These are phyloP conservation scores for Sclerotinia subarctica DNA, from an alignment of 2,329 filamentous ascomycete genomes.

Conservation along the genomic window DNA sequence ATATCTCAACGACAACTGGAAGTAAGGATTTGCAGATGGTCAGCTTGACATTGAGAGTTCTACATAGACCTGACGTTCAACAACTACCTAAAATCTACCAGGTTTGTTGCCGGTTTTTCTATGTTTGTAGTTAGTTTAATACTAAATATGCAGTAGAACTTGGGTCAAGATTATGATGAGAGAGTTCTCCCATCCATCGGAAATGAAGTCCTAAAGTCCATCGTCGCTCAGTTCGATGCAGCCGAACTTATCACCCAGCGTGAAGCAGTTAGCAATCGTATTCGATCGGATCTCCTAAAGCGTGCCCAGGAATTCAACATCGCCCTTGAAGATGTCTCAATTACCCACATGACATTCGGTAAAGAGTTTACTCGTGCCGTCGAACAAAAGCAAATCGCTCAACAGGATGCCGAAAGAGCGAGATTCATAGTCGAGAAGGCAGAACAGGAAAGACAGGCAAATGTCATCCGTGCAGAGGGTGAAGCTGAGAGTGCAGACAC, in stretches of 20 bases:
- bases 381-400: constrained; percentile 99
- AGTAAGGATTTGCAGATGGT: constrained; percentile 99
- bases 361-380: constrained; percentile 98
- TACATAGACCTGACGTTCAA: constrained; percentile 92
- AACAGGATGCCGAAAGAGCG: constrained; percentile 96
- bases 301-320: constrained; percentile 98
- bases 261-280: constrained; percentile 93
- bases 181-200: constrained; percentile 96
- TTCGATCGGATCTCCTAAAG: constrained; percentile 86
- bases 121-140: neutral
- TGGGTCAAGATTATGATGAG: constrained; percentile 98
- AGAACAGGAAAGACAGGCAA: constrained; percentile 97
- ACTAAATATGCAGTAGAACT: constrained; percentile 58
- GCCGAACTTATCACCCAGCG: constrained; percentile 98
- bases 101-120: constrained; percentile 51
- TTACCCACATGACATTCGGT: constrained; percentile 99
- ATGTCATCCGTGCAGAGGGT: constrained; percentile 96
- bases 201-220: constrained; percentile 98
- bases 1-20: constrained; percentile 95
- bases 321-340: constrained; percentile 95
- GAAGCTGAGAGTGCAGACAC: constrained; percentile 96
- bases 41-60: constrained; percentile 90
- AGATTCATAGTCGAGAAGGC: constrained; percentile 98
- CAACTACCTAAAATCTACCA: constrained; percentile 97
- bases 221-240: constrained; percentile 98